Conservation (phyloP, 495 filamentous ascomycete species). For the Neurospora sp. region DNA sequence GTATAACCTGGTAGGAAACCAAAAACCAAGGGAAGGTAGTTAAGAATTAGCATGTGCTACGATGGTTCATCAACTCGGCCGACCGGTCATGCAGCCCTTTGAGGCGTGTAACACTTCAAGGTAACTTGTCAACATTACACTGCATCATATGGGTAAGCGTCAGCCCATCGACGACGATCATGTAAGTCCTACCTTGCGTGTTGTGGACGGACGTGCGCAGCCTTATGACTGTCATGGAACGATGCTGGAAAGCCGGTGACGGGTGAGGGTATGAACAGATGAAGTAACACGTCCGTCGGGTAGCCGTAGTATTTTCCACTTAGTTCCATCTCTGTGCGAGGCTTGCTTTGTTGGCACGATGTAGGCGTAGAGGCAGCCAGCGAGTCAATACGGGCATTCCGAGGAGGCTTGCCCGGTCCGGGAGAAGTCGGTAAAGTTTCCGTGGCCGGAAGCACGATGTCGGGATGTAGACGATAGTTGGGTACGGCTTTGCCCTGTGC, state of each 20-base stretch:
- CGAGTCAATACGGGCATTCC: not conserved
- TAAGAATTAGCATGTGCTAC: not conserved
- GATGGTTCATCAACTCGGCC: not conserved
- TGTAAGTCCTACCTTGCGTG: not conserved
- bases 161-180: not conserved
- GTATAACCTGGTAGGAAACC: not conserved
- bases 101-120: not conserved
- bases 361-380: not conserved
- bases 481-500: not conserved
- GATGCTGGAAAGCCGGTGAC: not conserved
- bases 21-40: not conserved
- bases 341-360: not conserved
- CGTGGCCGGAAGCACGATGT: not conserved
- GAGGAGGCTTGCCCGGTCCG: not conserved
- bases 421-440: not conserved
- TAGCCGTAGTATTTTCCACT: not conserved
- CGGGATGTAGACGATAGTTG: not conserved
- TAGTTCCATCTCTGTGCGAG: not conserved
- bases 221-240: not conserved
- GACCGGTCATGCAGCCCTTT: not conserved
- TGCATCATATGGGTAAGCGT: not conserved
- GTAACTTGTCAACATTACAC: not conserved
- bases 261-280: not conserved
- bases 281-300: not conserved
- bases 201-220: not conserved